Conservation (phyloP, 2,329 filamentous ascomycete genomes). For the Trichoderma lentiforme region DNA sequence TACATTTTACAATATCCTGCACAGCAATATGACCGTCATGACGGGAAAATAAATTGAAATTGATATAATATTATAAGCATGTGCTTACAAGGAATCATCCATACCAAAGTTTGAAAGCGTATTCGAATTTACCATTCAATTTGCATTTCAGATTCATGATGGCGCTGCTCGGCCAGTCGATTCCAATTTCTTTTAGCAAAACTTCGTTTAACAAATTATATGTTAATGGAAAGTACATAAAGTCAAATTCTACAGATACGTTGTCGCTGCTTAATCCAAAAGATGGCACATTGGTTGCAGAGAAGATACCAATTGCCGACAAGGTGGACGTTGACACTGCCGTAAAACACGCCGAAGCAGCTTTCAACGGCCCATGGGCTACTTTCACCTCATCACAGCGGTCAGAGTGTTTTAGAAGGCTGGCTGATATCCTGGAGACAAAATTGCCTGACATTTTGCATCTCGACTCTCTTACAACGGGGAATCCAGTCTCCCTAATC, state of each 20-base stretch:
- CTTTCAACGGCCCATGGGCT: neutral
- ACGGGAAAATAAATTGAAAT: neutral
- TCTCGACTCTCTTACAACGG: slow-evolving; percentile 1
- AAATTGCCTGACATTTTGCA: neutral
- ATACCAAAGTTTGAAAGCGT: neutral
- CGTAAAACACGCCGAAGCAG: neutral
- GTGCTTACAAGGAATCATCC: neutral
- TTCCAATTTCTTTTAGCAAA: neutral
- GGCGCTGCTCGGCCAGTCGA: neutral
- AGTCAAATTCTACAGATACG: neutral
- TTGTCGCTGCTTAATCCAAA: neutral
- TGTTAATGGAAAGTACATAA: neutral
- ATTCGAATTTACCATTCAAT: neutral
- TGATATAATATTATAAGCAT: neutral
- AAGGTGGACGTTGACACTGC: neutral
- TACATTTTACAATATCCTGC: neutral
- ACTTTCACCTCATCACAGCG: neutral
- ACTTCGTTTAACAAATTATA: neutral
- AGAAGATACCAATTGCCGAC: neutral
- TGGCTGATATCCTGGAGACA: slow-evolving; percentile 5
- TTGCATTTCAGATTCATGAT: neutral
- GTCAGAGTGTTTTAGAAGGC: neutral
- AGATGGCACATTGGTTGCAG: neutral
- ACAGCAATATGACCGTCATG: neutral
- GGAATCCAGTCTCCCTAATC: neutral